Base-by-base conservation (phyloP, 2,329 filamentous ascomycete genomes). In the Aspergillus clavatus region DNA sequence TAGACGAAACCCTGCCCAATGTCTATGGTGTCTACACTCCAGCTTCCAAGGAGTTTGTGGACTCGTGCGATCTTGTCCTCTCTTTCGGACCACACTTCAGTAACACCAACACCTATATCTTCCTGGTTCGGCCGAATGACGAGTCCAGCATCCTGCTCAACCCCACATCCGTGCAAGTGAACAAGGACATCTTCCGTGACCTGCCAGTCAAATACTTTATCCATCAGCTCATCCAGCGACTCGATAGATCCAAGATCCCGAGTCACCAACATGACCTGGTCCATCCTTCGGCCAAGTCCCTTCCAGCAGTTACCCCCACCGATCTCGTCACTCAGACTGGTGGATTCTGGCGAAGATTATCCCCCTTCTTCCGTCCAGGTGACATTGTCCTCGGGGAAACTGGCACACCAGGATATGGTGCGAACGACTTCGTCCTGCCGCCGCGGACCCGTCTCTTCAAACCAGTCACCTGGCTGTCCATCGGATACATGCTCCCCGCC, bases 91-190 rank as follows among this genome's bases (percentile, higher is more conserved):
- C 60, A 2, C 62, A 66, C 42, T 59, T 58, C 40, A 72, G 69
- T 14, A 71, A 73, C 46, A 73, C 72, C 35, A 72, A 75, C 46
- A 73, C 65, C 8, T 80, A 85, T 10, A 87, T 87, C 26, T 95
- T 91, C 72, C 86, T 84, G 0, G 89, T 91, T 63, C 79, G 83
- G 50, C 84, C 88, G 27, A 85, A 82, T 1, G 82, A 87, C 59
- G 79, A 90, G 40, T 83, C 83, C 51, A 86, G 84, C 2, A 88
- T 95, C 58, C 85, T 91, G 55, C 83, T 95, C 59, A 86, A 93
- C 69, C 86, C 82, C 62, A 82, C 80, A 48, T 78, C 81, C 54
- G 82, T 86, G 57, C 79, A 80, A 42, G 86, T 95, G 36, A 77
- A 84, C 42, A 89, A 88, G 66, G 87, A 86, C 0, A 82, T 86